Evolutionary conservation across 352 stramenopile species (phyloP), one percentile per base, ranked within the genome.

Genomic region (Phytophthora tubulina): DNA sequence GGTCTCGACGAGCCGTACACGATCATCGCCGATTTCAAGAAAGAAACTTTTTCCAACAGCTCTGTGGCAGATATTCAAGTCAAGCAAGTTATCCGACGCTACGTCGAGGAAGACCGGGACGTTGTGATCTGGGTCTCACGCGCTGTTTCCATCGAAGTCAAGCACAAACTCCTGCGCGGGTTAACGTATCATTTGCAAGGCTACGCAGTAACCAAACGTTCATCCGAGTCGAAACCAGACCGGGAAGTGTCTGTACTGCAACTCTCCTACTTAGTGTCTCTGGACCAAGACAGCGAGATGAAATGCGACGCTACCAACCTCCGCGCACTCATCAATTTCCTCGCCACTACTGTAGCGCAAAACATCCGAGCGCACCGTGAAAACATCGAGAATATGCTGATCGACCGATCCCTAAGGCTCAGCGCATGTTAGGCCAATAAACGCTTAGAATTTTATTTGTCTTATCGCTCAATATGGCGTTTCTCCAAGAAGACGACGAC

Each of bases 31-130:
- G 81, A 78, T 50, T 80, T 85, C 59, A 76, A 73, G 48, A 79
- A 87, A 13, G 81, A 89, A 61, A 35, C 80, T 2, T 58, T 63
- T n/a, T 72, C 69, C 15, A 81, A 77, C 55, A 70, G 70, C 35
- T 83, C 69, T 30, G 67, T 68, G 11, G 79, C 80, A 13, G 67
- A 86, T 14, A 86, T 90, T 65, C 53, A 72, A 2, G 69, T 89
- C 7, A 78, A 85, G 30, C 80, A 91, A 66, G 73, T 88, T 21
- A 61, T 89, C 8, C 78, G 80, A 5, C 77, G 83, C 7, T 83
- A 84, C 52, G 73, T 79, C 4, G 78, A 89, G 35, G 36, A 74
- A 35, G 78, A 86, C 46, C 82, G 79, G 21, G 74, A 85, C 3
- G 27, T 90, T 6, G 75, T 88, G 33, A 66, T 83, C 8, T 86